phyloP scores from a whole-genome alignment of 2,329 filamentous ascomycete genomes.

The Fusarium scirpi region DNA sequence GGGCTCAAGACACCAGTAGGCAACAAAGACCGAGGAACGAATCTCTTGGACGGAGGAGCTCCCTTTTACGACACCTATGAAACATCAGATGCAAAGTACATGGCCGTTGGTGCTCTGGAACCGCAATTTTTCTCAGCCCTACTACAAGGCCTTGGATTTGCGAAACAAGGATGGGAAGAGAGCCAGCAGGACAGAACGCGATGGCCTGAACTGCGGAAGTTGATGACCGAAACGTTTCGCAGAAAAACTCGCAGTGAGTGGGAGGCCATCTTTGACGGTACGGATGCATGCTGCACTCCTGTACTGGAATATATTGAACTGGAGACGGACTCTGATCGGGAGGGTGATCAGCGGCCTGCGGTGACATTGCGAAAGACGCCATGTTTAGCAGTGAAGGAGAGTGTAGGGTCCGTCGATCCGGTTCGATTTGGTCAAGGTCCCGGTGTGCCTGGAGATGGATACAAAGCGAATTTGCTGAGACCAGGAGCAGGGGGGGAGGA shows the following conservation, averaged over 20 bases:
- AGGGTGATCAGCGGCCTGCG: slow-evolving; percentile 77
- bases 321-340: slow-evolving; percentile 61
- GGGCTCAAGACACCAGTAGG: slow-evolving; percentile 73
- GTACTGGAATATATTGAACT: slow-evolving; percentile 82
- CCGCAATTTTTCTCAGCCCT: slow-evolving; percentile 83
- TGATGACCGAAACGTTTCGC: slow-evolving; percentile 75
- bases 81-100: slow-evolving; percentile 80
- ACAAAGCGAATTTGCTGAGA: slow-evolving; percentile 67
- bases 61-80: slow-evolving; percentile 93
- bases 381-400: slow-evolving; percentile 69
- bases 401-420: slow-evolving; percentile 48
- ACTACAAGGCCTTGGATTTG: slow-evolving; percentile 74
- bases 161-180: slow-evolving; percentile 61
- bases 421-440: slow-evolving; percentile 70
- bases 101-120: slow-evolving; percentile 92
- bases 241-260: slow-evolving; percentile 79
- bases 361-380: slow-evolving; percentile 79
- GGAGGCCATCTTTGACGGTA: slow-evolving; percentile 88
- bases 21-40: slow-evolving; percentile 74
- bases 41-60: slow-evolving; percentile 84
- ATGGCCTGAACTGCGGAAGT: slow-evolving; percentile 75
- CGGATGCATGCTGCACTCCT: slow-evolving; percentile 92
- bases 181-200: slow-evolving; percentile 68
- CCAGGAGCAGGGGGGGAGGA: slow-evolving; percentile 81
- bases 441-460: slow-evolving; percentile 75